A percentile compares a stretch with the other conserved stretches of the same genome.
Evolutionary conservation across 345 rosid genomes (phyloP).

Genomic region (Citrus maxima): DNA sequence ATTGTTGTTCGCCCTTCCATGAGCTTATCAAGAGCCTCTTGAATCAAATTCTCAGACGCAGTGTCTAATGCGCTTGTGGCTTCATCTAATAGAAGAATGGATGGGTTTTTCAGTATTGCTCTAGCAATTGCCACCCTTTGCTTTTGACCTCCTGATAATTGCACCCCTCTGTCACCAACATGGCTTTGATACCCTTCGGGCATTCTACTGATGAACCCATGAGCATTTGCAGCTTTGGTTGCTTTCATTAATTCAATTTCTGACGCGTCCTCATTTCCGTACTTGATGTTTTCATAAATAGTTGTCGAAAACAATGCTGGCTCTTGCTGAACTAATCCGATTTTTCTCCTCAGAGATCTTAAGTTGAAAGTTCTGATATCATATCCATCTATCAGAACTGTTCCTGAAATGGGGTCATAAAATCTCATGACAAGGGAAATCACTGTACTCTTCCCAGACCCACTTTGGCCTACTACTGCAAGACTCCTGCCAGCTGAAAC

Average conservation of each 20-base stretch:
- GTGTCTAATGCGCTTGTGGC: conserved; percentile 84
- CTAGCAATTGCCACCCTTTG: conserved; percentile 85
- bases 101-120: conserved; percentile 71
- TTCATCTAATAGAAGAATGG: conserved; percentile 76
- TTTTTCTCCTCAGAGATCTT: conserved; percentile 53
- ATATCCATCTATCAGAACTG: conserved; percentile 54
- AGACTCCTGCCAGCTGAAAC: conserved; percentile 59
- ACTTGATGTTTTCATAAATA: conserved; percentile 68
- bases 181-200: conserved; percentile 69
- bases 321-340: conserved; percentile 82
- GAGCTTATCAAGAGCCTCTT: conserved; percentile 71
- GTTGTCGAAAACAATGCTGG: conserved; percentile 77
- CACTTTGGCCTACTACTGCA: conserved; percentile 78
- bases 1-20: conserved; percentile 74
- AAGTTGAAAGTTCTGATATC: conserved; percentile 56
- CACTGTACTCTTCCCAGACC: conserved; percentile 85
- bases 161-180: conserved; percentile 77
- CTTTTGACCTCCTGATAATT: conserved; percentile 86
- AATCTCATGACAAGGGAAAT: conserved; percentile 66
- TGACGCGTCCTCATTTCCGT: conserved; percentile 61
- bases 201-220: conserved; percentile 71
- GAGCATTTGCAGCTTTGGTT: conserved; percentile 77
- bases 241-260: conserved; percentile 71
- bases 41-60: conserved; percentile 65
- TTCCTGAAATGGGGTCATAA: conserved; percentile 60